Percentiles rank a stretch among this genome's conserved stretches.
These are phyloP conservation scores for Handroanthus guayacan DNA, from an alignment of 257 asterid genomes.

Conservation along the genomic window DNA sequence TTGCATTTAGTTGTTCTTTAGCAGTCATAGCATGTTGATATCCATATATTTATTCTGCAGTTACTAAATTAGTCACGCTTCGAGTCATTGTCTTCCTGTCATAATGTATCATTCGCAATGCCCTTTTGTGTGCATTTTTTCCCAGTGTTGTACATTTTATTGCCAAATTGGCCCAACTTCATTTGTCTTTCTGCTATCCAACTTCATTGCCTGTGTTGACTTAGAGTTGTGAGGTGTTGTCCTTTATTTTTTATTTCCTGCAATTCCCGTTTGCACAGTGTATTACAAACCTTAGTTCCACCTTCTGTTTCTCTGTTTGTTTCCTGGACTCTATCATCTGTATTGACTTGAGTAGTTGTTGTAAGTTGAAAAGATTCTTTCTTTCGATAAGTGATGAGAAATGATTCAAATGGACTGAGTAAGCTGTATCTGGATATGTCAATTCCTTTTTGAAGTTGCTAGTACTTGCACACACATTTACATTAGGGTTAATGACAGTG, in stretches of 20 bases:
- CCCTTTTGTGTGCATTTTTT: too few relatives aligned
- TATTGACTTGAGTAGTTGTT: slow-evolving; percentile 4
- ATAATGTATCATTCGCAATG: too few relatives aligned
- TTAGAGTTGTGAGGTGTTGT: background rate
- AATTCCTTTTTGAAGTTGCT: background rate
- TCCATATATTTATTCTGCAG: too few relatives aligned
- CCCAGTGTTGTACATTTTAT: too few relatives aligned
- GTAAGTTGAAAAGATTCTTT: background rate
- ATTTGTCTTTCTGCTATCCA: background rate
- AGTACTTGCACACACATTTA: background rate
- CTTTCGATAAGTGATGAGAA: background rate
- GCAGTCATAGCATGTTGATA: too few relatives aligned
- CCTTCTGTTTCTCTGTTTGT: background rate
- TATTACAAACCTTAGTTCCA: background rate
- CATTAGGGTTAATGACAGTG: too few relatives aligned
- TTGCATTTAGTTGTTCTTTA: too few relatives aligned
- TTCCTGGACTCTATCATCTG: background rate
- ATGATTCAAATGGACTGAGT: background rate
- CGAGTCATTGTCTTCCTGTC: too few relatives aligned
- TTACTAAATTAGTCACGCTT: too few relatives aligned
- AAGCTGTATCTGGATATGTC: background rate
- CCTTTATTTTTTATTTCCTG: background rate
- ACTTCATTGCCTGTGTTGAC: background rate
- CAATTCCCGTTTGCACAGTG: background rate
- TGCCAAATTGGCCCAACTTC: too few relatives aligned